Base-by-base conservation (phyloP, 352 stramenopile species). In the Lagenidium giganteum region DNA sequence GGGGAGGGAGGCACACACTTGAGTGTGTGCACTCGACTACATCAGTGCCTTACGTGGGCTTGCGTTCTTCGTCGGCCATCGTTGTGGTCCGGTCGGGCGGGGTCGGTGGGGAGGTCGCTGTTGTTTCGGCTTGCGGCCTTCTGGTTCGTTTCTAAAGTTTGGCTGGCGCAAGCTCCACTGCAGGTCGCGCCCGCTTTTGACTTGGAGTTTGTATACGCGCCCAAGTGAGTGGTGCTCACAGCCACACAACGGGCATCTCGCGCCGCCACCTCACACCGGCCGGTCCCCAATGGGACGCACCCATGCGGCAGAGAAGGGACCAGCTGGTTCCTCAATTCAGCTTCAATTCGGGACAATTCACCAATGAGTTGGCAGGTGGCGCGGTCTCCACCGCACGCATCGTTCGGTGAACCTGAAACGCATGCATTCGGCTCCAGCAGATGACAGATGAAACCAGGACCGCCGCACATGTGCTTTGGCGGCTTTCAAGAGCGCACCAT, bases 51-150 rank as follows among this genome's bases (percentile, higher is more conserved):
- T 70, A 85, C 72, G 55, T 70, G 38, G 73, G 69, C 61, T 69
- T 83, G 62, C 74, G 75, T 61, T 92, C 74, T 54, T 92, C 79
- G 63, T 92, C 79, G 77, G 79, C 67, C 79, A 89, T 92, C 55
- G 49, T 81, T 55, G 48, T 53, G 64, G 58, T 55, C 42, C 42
- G 30, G 29, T 52, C 24, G 54, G 30, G 54, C 63, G 48, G 43
- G 44, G 42, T 47, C 36, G 23, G 54, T 49, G 32, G 43, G 27
- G 52, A 60, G 66, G 48, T 59, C 47, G 35, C 39, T 62, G 29
- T 66, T 39, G 53, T 60, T 70, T 52, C 69, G 68, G 54, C 54
- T 65, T 51, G 51, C 61, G 47, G 35, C 30, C 42, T 54, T 70
- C 46, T 61, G 57, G 50, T 61, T 63, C 41, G 34, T 47, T 65